Conservation (phyloP, 768 basidiomycete species). For the Trametes elegans region DNA sequence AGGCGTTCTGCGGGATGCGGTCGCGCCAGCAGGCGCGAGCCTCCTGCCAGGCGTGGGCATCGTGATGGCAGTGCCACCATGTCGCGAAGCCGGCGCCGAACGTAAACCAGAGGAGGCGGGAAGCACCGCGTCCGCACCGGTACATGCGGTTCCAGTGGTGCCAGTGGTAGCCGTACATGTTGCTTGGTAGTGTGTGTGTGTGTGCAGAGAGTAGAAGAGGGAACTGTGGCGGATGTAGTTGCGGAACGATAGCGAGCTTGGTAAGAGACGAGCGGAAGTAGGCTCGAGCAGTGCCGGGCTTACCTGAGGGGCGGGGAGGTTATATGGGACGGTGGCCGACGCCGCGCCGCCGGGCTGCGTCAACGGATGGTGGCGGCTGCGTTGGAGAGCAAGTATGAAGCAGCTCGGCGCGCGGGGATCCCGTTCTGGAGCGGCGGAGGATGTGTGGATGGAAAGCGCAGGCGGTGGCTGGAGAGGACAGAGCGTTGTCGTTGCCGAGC, state of each 20-base stretch:
- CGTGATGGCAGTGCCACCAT: conserved; percentile 40
- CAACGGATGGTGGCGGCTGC: not conserved
- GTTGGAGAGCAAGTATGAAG: conserved; percentile 2
- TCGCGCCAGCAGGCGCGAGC: conserved; percentile 30
- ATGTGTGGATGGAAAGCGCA: not conserved
- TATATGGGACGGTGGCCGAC: not conserved
- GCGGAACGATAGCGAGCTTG: not conserved
- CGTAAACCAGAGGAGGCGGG: conserved; percentile 67
- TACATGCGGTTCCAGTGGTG: conserved; percentile 1
- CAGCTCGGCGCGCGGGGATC: not conserved
- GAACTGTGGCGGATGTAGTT: not conserved
- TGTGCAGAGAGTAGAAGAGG: not conserved
- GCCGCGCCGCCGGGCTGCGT: conserved; percentile 10
- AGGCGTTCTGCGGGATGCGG: conserved; percentile 27
- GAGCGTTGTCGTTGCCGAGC: not conserved
- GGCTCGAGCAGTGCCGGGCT: not conserved
- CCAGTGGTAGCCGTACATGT: conserved; percentile 6
- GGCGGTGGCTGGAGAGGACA: not conserved
- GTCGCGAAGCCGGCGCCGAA: conserved; percentile 49
- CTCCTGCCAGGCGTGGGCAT: conserved; percentile 29
- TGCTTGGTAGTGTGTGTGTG: not conserved
- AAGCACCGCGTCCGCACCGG: conserved; percentile 39
- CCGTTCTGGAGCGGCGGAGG: not conserved
- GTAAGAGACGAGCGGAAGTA: not conserved
- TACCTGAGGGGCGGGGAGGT: not conserved